Percentiles rank a stretch among this genome's conserved stretches.
These are phyloP conservation scores for Lentinula sp. DNA, from an alignment of 768 basidiomycete genomes.

Conservation along the genomic window DNA sequence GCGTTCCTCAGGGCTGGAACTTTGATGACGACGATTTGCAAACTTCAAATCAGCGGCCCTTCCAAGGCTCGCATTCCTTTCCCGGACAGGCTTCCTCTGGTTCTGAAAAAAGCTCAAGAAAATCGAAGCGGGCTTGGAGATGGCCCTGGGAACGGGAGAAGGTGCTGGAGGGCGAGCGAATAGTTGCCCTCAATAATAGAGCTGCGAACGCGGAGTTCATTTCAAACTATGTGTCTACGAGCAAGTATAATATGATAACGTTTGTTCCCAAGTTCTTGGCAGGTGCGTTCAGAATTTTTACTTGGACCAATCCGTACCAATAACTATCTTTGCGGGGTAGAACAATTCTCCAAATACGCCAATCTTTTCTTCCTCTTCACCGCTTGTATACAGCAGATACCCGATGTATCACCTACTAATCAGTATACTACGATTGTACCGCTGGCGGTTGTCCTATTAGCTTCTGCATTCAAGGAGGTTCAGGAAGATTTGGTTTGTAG, in stretches of 20 bases:
- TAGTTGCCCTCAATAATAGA: slow-evolving; percentile 79
- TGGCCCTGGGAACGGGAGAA: slow-evolving; percentile 82
- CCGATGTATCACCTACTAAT: slow-evolving; percentile 95
- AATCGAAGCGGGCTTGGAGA: slow-evolving; percentile 42
- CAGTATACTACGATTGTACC: slow-evolving; percentile 92
- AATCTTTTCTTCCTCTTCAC: slow-evolving; percentile 99
- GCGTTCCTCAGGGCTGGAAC: slow-evolving; percentile 64
- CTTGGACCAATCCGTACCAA: slow-evolving; percentile 2
- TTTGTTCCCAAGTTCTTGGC: slow-evolving; percentile 92
- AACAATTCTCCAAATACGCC: slow-evolving; percentile 98
- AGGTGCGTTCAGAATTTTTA: slow-evolving; percentile 45
- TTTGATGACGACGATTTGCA: slow-evolving; percentile 63
- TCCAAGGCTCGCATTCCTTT: slow-evolving; percentile 38
- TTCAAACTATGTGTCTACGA: slow-evolving; percentile 86
- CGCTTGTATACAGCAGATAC: slow-evolving; percentile 95
- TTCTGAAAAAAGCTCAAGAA: slow-evolving; percentile 13
- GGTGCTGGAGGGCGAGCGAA: slow-evolving; percentile 63
- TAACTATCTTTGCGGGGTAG: slow-evolving; percentile 31
- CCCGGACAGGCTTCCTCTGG: slow-evolving; percentile 20
- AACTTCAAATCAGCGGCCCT: slow-evolving; percentile 25
- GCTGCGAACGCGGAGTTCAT: slow-evolving; percentile 58
- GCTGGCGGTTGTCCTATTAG: slow-evolving; percentile 80
- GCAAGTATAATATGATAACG: slow-evolving; percentile 86
- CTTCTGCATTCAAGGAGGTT: slow-evolving; percentile 91
- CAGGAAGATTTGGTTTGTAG: slow-evolving; percentile 84